A percentile compares a stretch with the other conserved stretches of the same genome.
Conservation (phyloP, 495 filamentous ascomycete genomes). For the Hypoxylon rickii region DNA sequence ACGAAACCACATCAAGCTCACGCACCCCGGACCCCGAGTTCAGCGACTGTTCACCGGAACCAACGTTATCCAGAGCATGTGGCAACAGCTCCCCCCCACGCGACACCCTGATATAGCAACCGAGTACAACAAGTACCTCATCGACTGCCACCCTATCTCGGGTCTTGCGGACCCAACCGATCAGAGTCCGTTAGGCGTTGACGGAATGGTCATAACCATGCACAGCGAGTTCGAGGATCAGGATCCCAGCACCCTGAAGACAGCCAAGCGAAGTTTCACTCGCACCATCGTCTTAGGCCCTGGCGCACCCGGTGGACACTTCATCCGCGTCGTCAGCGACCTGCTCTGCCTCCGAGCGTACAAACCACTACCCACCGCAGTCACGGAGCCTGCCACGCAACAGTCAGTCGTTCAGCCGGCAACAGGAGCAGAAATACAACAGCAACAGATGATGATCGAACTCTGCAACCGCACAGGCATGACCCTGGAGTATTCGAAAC, state of each 20-base stretch:
- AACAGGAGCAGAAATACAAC: slow-evolving; percentile 51
- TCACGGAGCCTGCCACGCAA: slow-evolving; percentile 37
- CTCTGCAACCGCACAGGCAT: slow-evolving; percentile 71
- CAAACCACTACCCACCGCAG: no score
- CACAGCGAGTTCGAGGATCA: slow-evolving; percentile 85
- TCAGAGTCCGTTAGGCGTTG: slow-evolving; percentile 65
- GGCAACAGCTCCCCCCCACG: slow-evolving; percentile 72
- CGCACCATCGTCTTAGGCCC: slow-evolving; percentile 84
- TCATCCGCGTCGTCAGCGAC: slow-evolving; percentile 80
- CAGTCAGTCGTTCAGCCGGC: slow-evolving; percentile 11
- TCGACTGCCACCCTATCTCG: slow-evolving; percentile 80
- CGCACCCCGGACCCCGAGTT: slow-evolving; percentile 59
- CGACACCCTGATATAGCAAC: slow-evolving; percentile 70
- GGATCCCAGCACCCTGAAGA: slow-evolving; percentile 55
- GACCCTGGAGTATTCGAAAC: slow-evolving; percentile 70
- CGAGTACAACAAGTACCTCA: slow-evolving; percentile 69
- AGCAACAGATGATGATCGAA: slow-evolving; percentile 67
- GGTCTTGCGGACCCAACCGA: slow-evolving; percentile 73
- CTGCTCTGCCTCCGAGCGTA: slow-evolving; percentile 70
- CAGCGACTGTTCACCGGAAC: slow-evolving; percentile 67
- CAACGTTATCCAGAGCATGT: slow-evolving; percentile 68
- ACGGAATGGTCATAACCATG: slow-evolving; percentile 77
- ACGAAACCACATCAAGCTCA: slow-evolving; percentile 76
- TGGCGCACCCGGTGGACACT: slow-evolving; percentile 59
- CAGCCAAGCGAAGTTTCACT: slow-evolving; percentile 74